Conservation (phyloP, 2,329 filamentous ascomycete species). For the Leptosphaerulina australis region DNA sequence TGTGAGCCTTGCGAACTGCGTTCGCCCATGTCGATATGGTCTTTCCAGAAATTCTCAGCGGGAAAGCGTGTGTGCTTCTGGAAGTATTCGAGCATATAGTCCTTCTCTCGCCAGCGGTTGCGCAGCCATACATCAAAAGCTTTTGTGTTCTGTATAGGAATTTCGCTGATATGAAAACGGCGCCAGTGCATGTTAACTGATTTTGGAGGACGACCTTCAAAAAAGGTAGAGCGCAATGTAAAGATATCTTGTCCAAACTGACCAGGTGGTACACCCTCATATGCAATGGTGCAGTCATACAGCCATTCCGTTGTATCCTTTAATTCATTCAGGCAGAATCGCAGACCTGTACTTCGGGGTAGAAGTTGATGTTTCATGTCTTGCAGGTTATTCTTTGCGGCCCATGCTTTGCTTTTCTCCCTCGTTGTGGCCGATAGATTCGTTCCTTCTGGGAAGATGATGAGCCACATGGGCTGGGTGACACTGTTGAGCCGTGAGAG, state of each 20-base stretch:
- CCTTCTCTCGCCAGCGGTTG: constrained; percentile 90
- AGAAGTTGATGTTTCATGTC: constrained; percentile 77
- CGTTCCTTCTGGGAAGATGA: constrained; percentile 87
- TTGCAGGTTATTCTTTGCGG: constrained; percentile 73
- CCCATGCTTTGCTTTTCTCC: constrained; percentile 74
- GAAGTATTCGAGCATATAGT: constrained; percentile 84
- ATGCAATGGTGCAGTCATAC: constrained; percentile 93
- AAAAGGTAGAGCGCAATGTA: constrained; percentile 83
- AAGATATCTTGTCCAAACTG: constrained; percentile 91
- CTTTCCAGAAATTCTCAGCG: constrained; percentile 60
- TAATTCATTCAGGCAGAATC: constrained; percentile 78
- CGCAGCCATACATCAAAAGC: constrained; percentile 85
- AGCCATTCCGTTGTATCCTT: constrained; percentile 77
- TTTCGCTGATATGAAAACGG: constrained; percentile 77
- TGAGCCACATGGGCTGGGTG: constrained; percentile 84
- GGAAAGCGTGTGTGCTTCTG: constrained; percentile 77
- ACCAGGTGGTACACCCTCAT: constrained; percentile 78
- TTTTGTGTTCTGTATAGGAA: constrained; percentile 76
- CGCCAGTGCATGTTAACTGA: constrained; percentile 98
- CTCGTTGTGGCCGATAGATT: constrained; percentile 76
- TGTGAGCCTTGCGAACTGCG: constrained; percentile 43
- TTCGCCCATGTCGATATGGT: constrained; percentile 47
- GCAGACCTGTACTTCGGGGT: constrained; percentile 79
- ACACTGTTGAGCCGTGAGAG: constrained; percentile 72
- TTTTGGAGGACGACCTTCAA: constrained; percentile 86